Evolutionary conservation across 345 rosid species (phyloP), one percentile per base, ranked within the genome.

Genomic region (Rhizophora mangle): DNA sequence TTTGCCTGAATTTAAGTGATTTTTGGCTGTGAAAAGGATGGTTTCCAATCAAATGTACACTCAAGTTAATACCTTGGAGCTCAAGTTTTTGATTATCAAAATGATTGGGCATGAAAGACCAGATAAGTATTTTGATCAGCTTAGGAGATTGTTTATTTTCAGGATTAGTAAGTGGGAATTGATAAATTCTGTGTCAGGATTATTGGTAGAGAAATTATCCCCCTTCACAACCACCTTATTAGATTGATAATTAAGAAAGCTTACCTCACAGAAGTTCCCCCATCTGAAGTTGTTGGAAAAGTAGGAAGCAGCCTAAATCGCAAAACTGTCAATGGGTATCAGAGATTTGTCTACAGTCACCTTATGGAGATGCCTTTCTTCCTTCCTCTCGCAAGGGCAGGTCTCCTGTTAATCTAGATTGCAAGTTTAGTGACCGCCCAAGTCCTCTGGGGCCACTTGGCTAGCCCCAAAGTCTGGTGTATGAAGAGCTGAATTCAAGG

Each of bases 361-460:
- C 81, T 37, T 71, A 76, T 49, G 87, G 85, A 22, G 85, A 87
- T 66, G 87, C 80, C 22, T 75, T 89, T 67, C 85, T 89, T 68
- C 73, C 91, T 64, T 85, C 87, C 31, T 84, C 88, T 72, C 80
- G 88, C 55, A 95, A 91, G 78, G 79, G 82, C 64, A 76, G 96
- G 78, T 86, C 96, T 21, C 70, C 81, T 9, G 79, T 80, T 53
- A 76, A 65, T 64, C 73, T 83, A 56, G 81, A 83, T 30, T 73
- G 80, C 32, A 92, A 88, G 76, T 84, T 81, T 29, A 80, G 77
- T 78, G 97, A 92, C 69, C 80, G 87, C 15, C 92, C 84, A 0
- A 94, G 95, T 71, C 95, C 91, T 43, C 70, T 90, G 71, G 96
- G 93, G 26, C 93, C 94, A 3, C 85, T 82, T 31, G 96, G 92